Conservation (phyloP, 768 basidiomycete genomes). For the Coprinopsis sp. region DNA sequence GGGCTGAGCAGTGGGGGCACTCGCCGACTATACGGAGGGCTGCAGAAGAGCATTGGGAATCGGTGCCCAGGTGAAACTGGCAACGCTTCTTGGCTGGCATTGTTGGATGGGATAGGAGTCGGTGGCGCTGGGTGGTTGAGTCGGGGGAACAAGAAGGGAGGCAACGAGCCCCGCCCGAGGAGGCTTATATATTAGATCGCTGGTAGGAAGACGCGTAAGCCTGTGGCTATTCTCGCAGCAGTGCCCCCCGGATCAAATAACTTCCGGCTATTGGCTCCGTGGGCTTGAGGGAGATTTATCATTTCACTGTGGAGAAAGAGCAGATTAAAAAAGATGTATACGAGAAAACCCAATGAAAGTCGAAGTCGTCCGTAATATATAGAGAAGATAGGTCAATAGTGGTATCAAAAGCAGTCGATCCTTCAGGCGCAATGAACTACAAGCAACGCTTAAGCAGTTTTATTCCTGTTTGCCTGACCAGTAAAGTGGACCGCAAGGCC, state of each 20-base stretch:
- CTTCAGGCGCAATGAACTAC: too few relatives aligned
- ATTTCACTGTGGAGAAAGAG: neutral
- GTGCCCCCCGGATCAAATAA: slow-evolving; percentile 9
- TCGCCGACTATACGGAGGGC: slow-evolving; percentile 81
- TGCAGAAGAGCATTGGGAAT: slow-evolving; percentile 67
- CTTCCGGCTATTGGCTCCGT: neutral
- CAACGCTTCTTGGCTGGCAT: slow-evolving; percentile 90
- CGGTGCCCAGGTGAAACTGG: slow-evolving; percentile 53
- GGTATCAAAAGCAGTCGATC: too few relatives aligned
- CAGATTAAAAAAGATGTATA: slow-evolving; percentile 6
- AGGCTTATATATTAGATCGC: slow-evolving; percentile 15
- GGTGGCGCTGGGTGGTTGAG: slow-evolving; percentile 5
- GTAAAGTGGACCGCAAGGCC: slow-evolving; percentile 58
- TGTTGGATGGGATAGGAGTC: slow-evolving; percentile 11
- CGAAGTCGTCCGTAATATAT: neutral
- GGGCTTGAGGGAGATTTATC: neutral
- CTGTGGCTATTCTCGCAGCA: slow-evolving; percentile 7
- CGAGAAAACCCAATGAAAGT: neutral
- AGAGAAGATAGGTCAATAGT: slow-evolving; percentile 9
- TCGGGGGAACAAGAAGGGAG: slow-evolving; percentile 6
- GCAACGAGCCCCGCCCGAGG: slow-evolving; percentile 6
- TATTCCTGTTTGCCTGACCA: slow-evolving; percentile 19
- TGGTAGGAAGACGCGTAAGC: slow-evolving; percentile 35
- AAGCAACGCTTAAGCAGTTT: slow-evolving; percentile 3
- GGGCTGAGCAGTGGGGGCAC: slow-evolving; percentile 72